Evolutionary conservation across 2,329 filamentous ascomycete genomes (phyloP).

Genomic region (Colletotrichum plurivorum): DNA sequence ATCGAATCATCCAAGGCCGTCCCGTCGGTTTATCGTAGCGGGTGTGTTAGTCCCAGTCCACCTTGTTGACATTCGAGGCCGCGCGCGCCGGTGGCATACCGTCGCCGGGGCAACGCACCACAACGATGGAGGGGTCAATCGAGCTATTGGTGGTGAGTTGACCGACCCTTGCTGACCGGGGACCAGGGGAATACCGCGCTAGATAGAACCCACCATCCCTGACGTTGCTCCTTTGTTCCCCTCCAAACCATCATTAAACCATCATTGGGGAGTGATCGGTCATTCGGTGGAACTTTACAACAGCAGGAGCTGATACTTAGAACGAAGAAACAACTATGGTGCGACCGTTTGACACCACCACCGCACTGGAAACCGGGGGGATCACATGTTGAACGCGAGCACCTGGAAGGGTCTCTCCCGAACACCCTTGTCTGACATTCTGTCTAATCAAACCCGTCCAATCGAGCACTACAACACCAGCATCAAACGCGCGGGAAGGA

Average conservation of each 20-base stretch:
- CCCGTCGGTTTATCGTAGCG: no score
- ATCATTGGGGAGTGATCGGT: background rate
- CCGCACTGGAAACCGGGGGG: background rate
- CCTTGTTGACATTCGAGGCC: no score
- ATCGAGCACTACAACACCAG: slow-evolving; percentile 13
- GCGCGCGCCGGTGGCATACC: slow-evolving; percentile 15
- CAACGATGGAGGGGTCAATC: background rate
- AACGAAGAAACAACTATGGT: no score
- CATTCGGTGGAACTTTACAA: background rate
- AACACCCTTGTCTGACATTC: slow-evolving; percentile 9
- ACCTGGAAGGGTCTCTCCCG: background rate
- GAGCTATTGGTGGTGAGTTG: background rate
- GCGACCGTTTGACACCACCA: no score
- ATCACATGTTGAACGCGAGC: slow-evolving; percentile 32
- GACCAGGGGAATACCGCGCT: background rate
- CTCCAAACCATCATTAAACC: background rate
- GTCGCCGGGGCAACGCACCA: slow-evolving; percentile 24
- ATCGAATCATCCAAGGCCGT: no score
- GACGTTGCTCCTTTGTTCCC: slow-evolving; percentile 24
- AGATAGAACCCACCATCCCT: background rate
- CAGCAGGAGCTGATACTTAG: background rate
- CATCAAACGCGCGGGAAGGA: background rate
- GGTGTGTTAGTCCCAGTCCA: no score
- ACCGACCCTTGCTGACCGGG: slow-evolving; percentile 17
- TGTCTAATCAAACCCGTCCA: slow-evolving; percentile 20